Evolutionary conservation across 2,329 filamentous ascomycete genomes (phyloP).

Genomic region (Plectosphaerella sp.): DNA sequence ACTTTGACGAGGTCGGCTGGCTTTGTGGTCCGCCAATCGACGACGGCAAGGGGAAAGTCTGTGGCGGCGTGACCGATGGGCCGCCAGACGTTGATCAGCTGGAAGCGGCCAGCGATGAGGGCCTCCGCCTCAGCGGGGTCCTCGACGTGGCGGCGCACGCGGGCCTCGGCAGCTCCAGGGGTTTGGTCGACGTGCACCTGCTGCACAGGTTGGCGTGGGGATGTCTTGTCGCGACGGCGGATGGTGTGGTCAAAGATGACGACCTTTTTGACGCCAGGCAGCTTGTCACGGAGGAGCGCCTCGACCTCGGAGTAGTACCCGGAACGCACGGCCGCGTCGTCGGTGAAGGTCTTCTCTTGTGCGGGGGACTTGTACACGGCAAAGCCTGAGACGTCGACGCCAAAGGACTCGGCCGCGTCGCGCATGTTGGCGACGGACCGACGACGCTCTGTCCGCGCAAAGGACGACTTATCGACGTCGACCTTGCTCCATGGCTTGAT

Average conservation of each 20-base stretch:
- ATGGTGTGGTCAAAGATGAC: constrained; percentile 73
- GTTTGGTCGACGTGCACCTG: constrained; percentile 72
- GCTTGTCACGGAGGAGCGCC: constrained; percentile 45
- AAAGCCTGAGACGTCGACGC: constrained; percentile 55
- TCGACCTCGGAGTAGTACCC: constrained; percentile 62
- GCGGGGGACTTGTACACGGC: constrained; percentile 48
- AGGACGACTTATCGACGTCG: constrained; percentile 54
- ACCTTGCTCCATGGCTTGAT: constrained; percentile 62
- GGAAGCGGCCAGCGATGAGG: constrained; percentile 53
- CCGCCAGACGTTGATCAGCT: constrained; percentile 69
- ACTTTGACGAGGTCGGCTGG: constrained; percentile 56
- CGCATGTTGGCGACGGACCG: constrained; percentile 52
- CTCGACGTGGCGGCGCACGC: constrained; percentile 58
- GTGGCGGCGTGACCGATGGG: constrained; percentile 58
- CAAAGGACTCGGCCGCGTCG: constrained; percentile 43
- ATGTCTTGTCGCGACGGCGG: constrained; percentile 45
- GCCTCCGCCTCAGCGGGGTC: constrained; percentile 46
- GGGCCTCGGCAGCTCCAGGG: constrained; percentile 52
- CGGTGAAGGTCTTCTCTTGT: constrained; percentile 47
- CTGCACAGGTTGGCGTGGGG: constrained; percentile 61
- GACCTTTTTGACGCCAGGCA: constrained; percentile 54
- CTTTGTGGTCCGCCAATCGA: constrained; percentile 59
- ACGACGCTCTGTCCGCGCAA: constrained; percentile 36
- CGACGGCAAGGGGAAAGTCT: constrained; percentile 60
- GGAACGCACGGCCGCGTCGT: constrained; percentile 48